Conservation (phyloP, 225 moss, liverwort and hornwort species). For the Pseudisothecium myosuroides region DNA sequence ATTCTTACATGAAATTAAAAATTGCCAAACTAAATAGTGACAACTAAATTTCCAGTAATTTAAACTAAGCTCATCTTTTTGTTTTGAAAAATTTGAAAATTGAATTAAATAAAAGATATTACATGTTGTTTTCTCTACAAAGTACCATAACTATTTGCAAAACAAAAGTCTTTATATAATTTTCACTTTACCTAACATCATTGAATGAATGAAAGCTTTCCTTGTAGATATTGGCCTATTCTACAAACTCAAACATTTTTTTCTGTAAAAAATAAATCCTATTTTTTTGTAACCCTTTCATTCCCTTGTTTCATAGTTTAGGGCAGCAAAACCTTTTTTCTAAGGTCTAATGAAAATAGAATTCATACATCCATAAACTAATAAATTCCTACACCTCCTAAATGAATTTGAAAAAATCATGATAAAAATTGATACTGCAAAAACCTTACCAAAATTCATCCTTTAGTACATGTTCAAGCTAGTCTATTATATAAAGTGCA, state of each 20-base stretch:
- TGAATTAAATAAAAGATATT: neutral
- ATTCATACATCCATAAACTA: too few relatives aligned
- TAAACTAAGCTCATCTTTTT: neutral
- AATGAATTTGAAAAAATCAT: too few relatives aligned
- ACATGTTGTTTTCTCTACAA: neutral
- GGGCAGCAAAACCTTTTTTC: too few relatives aligned
- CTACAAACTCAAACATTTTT: accelerated
- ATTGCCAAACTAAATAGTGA: neutral
- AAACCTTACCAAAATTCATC: too few relatives aligned
- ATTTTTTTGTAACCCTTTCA: too few relatives aligned
- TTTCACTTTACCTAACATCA: neutral
- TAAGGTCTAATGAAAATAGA: too few relatives aligned
- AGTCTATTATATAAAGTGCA: too few relatives aligned
- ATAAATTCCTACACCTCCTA: too few relatives aligned
- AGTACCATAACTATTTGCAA: neutral
- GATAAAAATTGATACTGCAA: too few relatives aligned
- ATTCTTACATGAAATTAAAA: neutral
- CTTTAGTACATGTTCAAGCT: too few relatives aligned
- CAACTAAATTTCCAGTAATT: neutral
- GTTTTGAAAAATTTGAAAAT: neutral
- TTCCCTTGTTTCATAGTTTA: too few relatives aligned
- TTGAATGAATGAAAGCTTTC: neutral
- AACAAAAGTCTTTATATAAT: neutral
- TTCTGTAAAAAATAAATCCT: too few relatives aligned
- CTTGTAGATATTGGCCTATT: neutral